Base-by-base conservation (phyloP, 2,329 filamentous ascomycete species). In the Claviceps quebecensis region DNA sequence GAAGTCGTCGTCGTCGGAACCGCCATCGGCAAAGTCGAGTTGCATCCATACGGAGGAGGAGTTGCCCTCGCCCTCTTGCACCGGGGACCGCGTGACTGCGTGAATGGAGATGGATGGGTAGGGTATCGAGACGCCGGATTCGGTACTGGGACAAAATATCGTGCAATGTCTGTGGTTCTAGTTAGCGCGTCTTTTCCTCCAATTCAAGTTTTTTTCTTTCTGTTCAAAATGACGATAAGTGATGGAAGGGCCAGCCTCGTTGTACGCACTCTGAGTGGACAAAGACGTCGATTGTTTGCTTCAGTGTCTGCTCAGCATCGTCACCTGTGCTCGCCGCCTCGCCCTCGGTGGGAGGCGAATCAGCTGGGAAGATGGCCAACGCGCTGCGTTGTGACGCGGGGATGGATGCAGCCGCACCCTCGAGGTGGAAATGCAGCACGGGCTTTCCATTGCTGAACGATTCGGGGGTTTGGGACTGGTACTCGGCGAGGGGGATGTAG, bases 21-120 rank as follows among this genome's bases (percentile, higher is more conserved):
- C 72, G 52, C 76, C 72, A 47, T 79, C 75, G 41, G 78, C 76
- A 56, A 85, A 74, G 54, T 83, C 79, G 38, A 87, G 72, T 62
- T 86, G 82, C 71, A 86, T 79, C 67, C 84, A 83, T 16, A 87
- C 72, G 5, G 74, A 72, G 52, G 74, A 70, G 46, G 74, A 70
- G 46, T 65, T 63, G 19, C 66, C 53, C 40, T 68, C 63, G 19
- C 69, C 66, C 29, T 68, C 44, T 17, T 36, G 62, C 55, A 55
- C 51, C 48, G 61, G 64, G 59, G 77, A 70, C 52, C 80, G 77
- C 66, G 87, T 83, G 58, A 85, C 78, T 0, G 84, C 86, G 63
- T 89, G 86, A 16, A 90, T 80, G 22, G 81, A 81, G 63, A 91
- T 86, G 54, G 78, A 71, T 3, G 82, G 84, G 65, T 89, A 91